phyloP scores from a whole-genome alignment of 2,329 filamentous ascomycete genomes.

The Bipolaris oryzae region DNA sequence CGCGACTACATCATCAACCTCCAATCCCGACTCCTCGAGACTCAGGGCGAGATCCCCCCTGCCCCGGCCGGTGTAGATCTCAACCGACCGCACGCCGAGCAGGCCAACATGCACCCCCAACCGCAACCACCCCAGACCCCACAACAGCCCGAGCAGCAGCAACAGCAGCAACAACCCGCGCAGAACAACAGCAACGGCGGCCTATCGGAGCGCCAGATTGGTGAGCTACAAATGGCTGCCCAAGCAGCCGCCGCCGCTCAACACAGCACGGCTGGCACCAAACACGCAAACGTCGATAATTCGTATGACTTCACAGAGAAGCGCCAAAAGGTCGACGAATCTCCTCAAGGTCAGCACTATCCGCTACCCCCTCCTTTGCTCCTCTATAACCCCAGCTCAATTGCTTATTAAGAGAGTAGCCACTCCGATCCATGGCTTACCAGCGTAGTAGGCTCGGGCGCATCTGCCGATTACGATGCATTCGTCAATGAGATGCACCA shows the following conservation, averaged over 20 bases:
- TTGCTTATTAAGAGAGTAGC: conserved; percentile 44
- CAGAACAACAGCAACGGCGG: conserved; percentile 38
- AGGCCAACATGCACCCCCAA: conserved; percentile 30
- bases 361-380: conserved; percentile 17
- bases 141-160: conserved; percentile 28
- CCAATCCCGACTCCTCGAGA: conserved; percentile 83
- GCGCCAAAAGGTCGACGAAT: conserved; percentile 43
- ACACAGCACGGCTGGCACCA: conserved; percentile 39
- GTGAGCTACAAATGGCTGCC: conserved; percentile 42
- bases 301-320: conserved; percentile 46
- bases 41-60: conserved; percentile 81
- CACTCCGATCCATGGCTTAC: conserved; percentile 34
- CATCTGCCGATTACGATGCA: conserved; percentile 23
- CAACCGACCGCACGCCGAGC: conserved; percentile 56
- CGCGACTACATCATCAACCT: conserved; percentile 92
- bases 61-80: conserved; percentile 82
- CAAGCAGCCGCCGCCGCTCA: conserved; percentile 45
- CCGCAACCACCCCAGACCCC: conserved; percentile 25
- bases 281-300: conserved; percentile 42
- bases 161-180: conserved; percentile 27
- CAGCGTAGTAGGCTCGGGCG: conserved; percentile 24
- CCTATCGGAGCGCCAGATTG: conserved; percentile 47
- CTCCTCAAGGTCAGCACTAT: conserved; percentile 43
- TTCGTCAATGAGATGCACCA: conserved; percentile 32
- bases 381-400: conserved; percentile 27